A percentile compares a stretch with the other conserved stretches of the same genome.
These are phyloP conservation scores for Cystofilobasidium macerans DNA, from an alignment of 768 basidiomycete genomes.

Conservation along the genomic window DNA sequence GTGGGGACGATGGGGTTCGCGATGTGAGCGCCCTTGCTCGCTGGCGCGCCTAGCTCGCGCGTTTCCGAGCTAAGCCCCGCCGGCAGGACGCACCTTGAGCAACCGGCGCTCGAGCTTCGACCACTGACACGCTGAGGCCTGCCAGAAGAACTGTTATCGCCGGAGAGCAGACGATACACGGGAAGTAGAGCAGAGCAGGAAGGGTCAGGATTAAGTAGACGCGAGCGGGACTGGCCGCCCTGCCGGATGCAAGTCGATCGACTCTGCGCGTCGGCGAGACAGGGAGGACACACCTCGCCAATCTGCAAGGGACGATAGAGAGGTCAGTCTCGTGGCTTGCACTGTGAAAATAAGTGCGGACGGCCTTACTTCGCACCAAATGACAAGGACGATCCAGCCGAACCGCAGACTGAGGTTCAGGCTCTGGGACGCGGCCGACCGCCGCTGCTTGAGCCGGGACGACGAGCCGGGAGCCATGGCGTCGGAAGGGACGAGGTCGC, in stretches of 20 bases:
- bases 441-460: neutral
- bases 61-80: too few species aligned
- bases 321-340: neutral
- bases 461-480: neutral
- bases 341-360: neutral
- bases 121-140: slow-evolving; percentile 19
- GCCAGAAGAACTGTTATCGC: slow-evolving; percentile 23
- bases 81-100: neutral
- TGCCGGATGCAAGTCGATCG: too few species aligned
- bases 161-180: neutral
- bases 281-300: slow-evolving; percentile 24
- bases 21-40: neutral
- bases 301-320: neutral
- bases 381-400: slow-evolving; percentile 19
- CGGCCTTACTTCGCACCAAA: slow-evolving; percentile 23
- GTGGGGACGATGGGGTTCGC: neutral
- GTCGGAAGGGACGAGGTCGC: neutral
- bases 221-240: too few species aligned
- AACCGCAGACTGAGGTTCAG: slow-evolving; percentile 18
- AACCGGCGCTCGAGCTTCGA: slow-evolving; percentile 15
- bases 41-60: too few species aligned
- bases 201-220: too few species aligned
- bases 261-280: too few species aligned
- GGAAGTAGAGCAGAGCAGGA: neutral
- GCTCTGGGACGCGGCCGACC: slow-evolving; percentile 9